Evolutionary conservation across 805 yeast species (phyloP).

Genomic region (Jamesozyma lodderae): DNA sequence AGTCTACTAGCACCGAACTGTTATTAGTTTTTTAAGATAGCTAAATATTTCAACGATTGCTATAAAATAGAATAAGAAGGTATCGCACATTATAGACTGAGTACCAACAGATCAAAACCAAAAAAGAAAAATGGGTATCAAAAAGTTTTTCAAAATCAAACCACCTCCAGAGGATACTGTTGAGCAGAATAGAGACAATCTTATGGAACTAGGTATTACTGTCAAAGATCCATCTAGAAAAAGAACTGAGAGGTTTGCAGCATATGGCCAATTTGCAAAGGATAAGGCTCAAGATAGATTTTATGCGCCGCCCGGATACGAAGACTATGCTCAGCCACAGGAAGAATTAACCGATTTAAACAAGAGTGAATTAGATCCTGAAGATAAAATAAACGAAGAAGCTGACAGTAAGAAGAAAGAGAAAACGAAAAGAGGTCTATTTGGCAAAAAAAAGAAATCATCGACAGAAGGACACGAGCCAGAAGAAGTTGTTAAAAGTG

Average conservation of each 20-base stretch:
- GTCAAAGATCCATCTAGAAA: slow-evolving; percentile 31
- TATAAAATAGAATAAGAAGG: no score
- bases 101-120: no score
- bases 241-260: slow-evolving; percentile 37
- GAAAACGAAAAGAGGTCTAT: slow-evolving; percentile 9
- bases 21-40: no score
- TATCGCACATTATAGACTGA: no score
- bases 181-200: slow-evolving; percentile 34
- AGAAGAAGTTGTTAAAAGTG: neutral
- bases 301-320: slow-evolving; percentile 36
- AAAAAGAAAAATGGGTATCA: slow-evolving; percentile 44
- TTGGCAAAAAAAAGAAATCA: slow-evolving; percentile 8
- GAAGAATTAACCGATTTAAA: slow-evolving; percentile 5
- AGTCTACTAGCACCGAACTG: no score
- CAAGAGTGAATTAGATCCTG: neutral
- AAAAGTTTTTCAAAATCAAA: slow-evolving; percentile 36
- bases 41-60: no score
- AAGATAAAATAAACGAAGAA: neutral
- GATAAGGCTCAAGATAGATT: slow-evolving; percentile 31
- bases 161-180: slow-evolving; percentile 41
- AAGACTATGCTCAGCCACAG: slow-evolving; percentile 19
- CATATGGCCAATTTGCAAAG: slow-evolving; percentile 40
- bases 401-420: slow-evolving; percentile 2
- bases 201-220: slow-evolving; percentile 37
- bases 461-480: neutral